Conservation (phyloP, 768 basidiomycete genomes). For the Grammothele lineata region DNA sequence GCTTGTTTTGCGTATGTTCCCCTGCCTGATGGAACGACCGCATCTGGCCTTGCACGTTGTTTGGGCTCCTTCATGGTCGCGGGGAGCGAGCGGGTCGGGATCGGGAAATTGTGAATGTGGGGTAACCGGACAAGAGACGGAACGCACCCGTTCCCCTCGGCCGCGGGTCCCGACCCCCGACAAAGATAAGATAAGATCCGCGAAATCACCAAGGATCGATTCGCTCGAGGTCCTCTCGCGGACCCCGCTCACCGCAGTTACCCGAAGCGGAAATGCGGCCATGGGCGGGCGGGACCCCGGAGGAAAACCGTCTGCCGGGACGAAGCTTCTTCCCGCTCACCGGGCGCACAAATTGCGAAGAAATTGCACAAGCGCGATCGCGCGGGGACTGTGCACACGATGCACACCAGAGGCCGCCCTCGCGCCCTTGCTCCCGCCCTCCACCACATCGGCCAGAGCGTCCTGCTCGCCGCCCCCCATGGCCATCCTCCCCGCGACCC, state of each 20-base stretch:
- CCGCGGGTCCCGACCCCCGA: too few species aligned
- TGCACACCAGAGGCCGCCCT: neutral
- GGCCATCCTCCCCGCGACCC: neutral
- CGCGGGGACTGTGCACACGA: too few species aligned
- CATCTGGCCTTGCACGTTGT: constrained; percentile 17
- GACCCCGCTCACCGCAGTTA: too few species aligned
- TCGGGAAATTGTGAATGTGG: neutral
- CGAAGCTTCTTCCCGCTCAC: too few species aligned
- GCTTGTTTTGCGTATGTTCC: constrained; percentile 30
- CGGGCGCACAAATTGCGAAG: too few species aligned
- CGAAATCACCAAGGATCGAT: too few species aligned
- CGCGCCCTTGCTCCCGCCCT: neutral
- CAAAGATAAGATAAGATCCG: neutral
- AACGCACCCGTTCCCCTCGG: neutral
- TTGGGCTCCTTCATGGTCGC: constrained; percentile 19
- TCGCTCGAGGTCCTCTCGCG: too few species aligned
- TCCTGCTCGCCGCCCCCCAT: neutral
- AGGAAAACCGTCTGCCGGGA: too few species aligned
- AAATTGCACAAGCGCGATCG: too few species aligned
- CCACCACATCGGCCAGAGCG: too few species aligned
- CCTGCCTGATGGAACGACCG: constrained; percentile 17
- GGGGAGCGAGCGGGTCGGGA: constrained; percentile 1
- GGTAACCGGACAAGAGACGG: constrained; percentile 10
- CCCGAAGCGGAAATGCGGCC: too few species aligned
- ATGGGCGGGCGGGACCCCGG: too few species aligned